Percentiles rank a stretch among this genome's conserved stretches.
These are phyloP conservation scores for Pascua guehoae DNA, from an alignment of 1,284 basidiomycete species.

Conservation along the genomic window DNA sequence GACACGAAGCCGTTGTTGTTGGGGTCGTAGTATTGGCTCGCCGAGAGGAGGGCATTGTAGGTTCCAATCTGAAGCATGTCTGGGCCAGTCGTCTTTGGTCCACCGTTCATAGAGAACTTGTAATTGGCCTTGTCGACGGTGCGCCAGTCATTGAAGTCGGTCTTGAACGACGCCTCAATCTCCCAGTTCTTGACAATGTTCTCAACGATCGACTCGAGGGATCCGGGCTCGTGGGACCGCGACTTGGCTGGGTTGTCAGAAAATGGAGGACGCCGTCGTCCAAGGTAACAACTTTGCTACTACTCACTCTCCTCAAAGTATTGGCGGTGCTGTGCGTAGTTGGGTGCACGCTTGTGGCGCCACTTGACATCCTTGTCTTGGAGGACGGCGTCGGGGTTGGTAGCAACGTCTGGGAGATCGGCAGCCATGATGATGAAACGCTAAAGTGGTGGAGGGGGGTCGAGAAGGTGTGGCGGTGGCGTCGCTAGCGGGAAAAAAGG, in stretches of 20 bases:
- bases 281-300: neutral
- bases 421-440: too few relatives aligned
- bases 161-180: conserved; percentile 21
- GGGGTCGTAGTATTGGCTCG: conserved; percentile 12
- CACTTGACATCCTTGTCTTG: conserved; percentile 10
- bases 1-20: conserved; percentile 11
- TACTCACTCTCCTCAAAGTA: conserved; percentile 16
- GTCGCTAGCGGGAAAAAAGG: neutral
- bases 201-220: conserved; percentile 14
- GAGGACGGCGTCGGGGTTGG: conserved; percentile 19
- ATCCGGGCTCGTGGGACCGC: conserved; percentile 10
- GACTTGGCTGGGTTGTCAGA: conserved; percentile 10
- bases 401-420: conserved; percentile 12
- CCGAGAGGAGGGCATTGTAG: conserved; percentile 16
- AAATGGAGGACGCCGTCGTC: neutral
- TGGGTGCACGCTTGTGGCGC: conserved; percentile 13
- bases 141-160: conserved; percentile 17
- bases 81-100: conserved; percentile 5
- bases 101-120: conserved; percentile 16
- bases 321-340: conserved; percentile 15
- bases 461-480: conserved; percentile 2
- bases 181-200: conserved; percentile 23
- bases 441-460: conserved; percentile 3
- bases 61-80: conserved; percentile 15
- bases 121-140: conserved; percentile 12